Evolutionary conservation across 495 filamentous ascomycete genomes (phyloP).

Genomic region (Xeromyces bisporus): DNA sequence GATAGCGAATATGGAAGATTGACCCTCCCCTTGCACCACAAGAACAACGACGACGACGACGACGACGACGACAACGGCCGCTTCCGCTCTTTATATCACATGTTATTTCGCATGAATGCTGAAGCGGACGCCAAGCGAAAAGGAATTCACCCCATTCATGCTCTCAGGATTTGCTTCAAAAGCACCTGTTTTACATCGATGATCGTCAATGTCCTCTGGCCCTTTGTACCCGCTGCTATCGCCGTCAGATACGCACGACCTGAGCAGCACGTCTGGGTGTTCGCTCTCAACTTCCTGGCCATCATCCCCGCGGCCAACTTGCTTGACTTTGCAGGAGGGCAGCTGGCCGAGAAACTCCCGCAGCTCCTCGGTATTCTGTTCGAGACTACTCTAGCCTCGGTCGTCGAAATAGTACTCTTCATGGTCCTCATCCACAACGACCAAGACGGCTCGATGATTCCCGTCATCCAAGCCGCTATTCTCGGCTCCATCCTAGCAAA

Average conservation of each 20-base stretch:
- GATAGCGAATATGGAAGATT: no score
- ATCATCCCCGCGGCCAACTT: constrained; percentile 86
- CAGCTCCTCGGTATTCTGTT: constrained; percentile 61
- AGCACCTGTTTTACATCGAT: constrained; percentile 39
- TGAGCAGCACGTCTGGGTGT: constrained; percentile 45
- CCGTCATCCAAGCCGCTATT: constrained; percentile 70
- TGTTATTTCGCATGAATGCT: constrained; percentile 32
- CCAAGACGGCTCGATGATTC: constrained; percentile 29
- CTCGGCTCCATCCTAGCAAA: constrained; percentile 70
- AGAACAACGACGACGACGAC: constrained; percentile 9
- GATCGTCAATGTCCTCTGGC: constrained; percentile 57
- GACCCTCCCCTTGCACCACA: constrained; percentile 9
- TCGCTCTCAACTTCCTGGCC: constrained; percentile 55
- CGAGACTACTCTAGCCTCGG: constrained; percentile 58
- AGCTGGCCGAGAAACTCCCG: constrained; percentile 62
- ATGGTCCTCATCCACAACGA: constrained; percentile 44
- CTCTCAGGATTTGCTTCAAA: constrained; percentile 42
- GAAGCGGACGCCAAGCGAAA: constrained; percentile 49
- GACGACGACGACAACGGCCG: no score
- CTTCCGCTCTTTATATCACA: no score
- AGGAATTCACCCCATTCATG: constrained; percentile 42
- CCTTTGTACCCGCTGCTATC: constrained; percentile 52
- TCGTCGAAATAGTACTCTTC: constrained; percentile 73
- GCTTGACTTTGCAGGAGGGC: constrained; percentile 69
- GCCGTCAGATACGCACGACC: constrained; percentile 44